Conservation (phyloP, 2,329 filamentous ascomycete species). For the Aspergillus phoenicis region DNA sequence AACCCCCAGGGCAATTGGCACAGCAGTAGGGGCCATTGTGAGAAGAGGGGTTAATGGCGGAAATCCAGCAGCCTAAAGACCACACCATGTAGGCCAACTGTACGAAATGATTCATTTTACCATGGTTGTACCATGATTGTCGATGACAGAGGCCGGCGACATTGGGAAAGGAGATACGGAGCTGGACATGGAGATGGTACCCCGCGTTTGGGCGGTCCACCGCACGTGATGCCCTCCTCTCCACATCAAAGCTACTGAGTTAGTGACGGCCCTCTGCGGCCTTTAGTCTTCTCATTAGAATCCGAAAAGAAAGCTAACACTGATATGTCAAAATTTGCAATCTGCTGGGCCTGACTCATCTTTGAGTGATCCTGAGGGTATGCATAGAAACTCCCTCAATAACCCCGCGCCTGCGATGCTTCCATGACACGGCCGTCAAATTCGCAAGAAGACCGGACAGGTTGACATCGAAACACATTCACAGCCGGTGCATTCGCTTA, state of each 20-base stretch:
- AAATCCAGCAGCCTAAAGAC: background rate
- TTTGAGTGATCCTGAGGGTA: background rate
- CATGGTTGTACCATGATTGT: background rate
- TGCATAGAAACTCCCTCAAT: background rate
- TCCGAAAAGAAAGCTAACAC: background rate
- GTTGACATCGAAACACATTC: background rate
- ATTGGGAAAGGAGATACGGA: background rate
- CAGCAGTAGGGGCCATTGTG: background rate
- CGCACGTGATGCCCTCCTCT: background rate
- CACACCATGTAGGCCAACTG: background rate
- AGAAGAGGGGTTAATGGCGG: background rate
- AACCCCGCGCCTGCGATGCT: background rate
- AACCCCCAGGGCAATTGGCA: conserved; percentile 3
- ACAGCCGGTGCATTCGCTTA: background rate
- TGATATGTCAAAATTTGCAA: background rate
- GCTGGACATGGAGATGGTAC: conserved; percentile 1
- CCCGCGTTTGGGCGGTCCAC: conserved; percentile 5
- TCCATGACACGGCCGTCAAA: background rate
- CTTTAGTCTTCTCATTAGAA: background rate
- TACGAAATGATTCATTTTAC: background rate
- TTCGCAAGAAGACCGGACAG: background rate
- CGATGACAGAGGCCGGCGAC: background rate
- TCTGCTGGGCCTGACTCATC: background rate
- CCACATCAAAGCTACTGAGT: background rate
- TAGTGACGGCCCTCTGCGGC: background rate